A percentile compares a stretch with the other conserved stretches of the same genome.
phyloP scores from a whole-genome alignment of 2,329 filamentous ascomycete species.

The Pseudopyrenochaeta lycopersici region DNA sequence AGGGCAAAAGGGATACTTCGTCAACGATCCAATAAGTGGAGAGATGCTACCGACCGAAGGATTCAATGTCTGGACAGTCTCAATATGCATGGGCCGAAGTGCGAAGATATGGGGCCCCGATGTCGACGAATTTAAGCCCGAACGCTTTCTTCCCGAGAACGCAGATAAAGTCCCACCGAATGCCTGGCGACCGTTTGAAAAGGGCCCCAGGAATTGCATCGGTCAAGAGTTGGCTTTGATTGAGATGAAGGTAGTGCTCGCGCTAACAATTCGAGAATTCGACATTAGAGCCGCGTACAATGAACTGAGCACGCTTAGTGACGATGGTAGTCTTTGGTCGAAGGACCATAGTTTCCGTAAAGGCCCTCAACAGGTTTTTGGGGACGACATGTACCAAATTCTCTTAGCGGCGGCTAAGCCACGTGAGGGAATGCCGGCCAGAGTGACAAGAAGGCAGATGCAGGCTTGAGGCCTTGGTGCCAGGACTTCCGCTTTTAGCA shows the following conservation, averaged over 20 bases:
- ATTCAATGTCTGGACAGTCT: constrained; percentile 22
- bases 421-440: constrained; percentile 36
- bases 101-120: constrained; percentile 26
- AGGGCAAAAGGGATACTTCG: constrained; percentile 17
- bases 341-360: constrained; percentile 17
- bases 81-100: constrained; percentile 25
- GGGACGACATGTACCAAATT: constrained; percentile 37
- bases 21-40: constrained; percentile 29
- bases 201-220: constrained; percentile 41
- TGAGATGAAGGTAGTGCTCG: constrained; percentile 30
- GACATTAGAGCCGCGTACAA: constrained; percentile 23
- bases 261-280: constrained; percentile 30
- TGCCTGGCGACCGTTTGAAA: constrained; percentile 51
- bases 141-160: constrained; percentile 30
- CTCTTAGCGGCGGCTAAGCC: constrained; percentile 36
- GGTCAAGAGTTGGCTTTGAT: constrained; percentile 28
- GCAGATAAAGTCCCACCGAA: constrained; percentile 14
- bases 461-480: background rate
- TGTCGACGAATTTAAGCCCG: constrained; percentile 30
- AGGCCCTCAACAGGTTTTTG: constrained; percentile 29
- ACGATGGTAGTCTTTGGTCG: constrained; percentile 30
- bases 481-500: background rate
- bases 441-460: constrained; percentile 20
- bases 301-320: constrained; percentile 14
- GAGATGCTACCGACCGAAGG: constrained; percentile 28